phyloP scores from a whole-genome alignment of 257 asterid species.

The Fraxinus pennsylvanica region DNA sequence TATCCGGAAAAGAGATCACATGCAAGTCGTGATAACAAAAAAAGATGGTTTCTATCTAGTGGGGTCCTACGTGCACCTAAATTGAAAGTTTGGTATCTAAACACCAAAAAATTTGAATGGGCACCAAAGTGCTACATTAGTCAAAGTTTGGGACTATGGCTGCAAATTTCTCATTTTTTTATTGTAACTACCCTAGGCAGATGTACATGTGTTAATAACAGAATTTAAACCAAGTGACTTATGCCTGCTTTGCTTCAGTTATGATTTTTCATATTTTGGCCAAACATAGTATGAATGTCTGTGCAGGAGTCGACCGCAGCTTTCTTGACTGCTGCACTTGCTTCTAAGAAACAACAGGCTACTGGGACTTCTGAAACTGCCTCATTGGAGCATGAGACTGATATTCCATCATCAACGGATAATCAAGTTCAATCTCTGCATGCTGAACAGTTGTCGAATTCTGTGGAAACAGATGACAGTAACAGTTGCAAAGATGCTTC shows the following conservation, averaged over 20 bases:
- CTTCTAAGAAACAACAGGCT: constrained; percentile 50
- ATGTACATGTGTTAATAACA: neutral
- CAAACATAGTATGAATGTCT: constrained; percentile 14
- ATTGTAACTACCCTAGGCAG: constrained; percentile 7
- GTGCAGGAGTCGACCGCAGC: constrained; percentile 83
- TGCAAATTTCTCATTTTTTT: neutral
- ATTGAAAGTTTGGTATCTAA: neutral
- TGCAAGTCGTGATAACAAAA: neutral
- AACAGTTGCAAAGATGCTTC: constrained; percentile 37
- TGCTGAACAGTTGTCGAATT: constrained; percentile 36
- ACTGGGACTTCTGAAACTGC: constrained; percentile 45
- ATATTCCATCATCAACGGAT: constrained; percentile 30
- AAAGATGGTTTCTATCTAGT: neutral
- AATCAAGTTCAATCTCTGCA: constrained; percentile 28
- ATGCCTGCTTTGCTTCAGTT: neutral
- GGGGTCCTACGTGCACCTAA: neutral
- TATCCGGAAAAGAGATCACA: neutral
- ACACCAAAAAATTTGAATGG: neutral
- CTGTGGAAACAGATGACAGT: constrained; percentile 41
- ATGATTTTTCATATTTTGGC: constrained; percentile 1
- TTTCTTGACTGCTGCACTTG: constrained; percentile 73
- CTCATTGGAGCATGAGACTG: constrained; percentile 48
- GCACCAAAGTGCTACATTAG: neutral
- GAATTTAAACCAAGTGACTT: constrained; percentile 1
- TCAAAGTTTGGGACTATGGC: neutral